phyloP scores from a whole-genome alignment of 1,139 yeast genomes.

The Protomyces inouyei region DNA sequence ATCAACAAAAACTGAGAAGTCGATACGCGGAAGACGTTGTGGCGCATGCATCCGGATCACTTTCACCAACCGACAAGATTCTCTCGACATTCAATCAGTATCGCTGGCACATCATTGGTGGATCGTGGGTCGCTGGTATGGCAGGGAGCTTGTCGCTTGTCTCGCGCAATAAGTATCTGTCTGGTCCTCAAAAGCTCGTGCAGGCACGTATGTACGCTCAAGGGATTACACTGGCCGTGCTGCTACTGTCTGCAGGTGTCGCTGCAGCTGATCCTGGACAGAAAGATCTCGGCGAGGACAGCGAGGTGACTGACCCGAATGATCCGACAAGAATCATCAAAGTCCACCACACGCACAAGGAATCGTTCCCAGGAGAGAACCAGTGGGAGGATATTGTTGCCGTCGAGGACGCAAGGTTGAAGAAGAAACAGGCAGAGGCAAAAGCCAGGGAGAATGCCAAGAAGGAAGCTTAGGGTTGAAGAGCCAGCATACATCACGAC shows the following conservation, averaged over 20 bases:
- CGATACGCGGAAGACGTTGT: slow-evolving; percentile 7
- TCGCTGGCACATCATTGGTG: slow-evolving; percentile 71
- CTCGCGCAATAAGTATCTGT: slow-evolving; percentile 70
- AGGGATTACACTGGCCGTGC: slow-evolving; percentile 40
- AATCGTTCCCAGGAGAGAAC: slow-evolving; percentile 27
- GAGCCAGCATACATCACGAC: not conserved
- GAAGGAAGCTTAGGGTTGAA: too few species aligned
- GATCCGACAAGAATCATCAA: slow-evolving; percentile 8
- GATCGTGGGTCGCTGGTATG: slow-evolving; percentile 81
- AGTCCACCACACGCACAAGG: slow-evolving; percentile 19
- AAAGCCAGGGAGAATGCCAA: not conserved
- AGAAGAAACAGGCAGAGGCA: not conserved
- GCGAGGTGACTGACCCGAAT: slow-evolving; percentile 23
- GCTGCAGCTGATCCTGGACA: slow-evolving; percentile 20
- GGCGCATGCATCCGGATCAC: slow-evolving; percentile 4
- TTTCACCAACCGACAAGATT: slow-evolving; percentile 9
- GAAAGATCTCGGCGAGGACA: slow-evolving; percentile 15
- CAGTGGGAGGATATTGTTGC: slow-evolving; percentile 21
- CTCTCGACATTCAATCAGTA: slow-evolving; percentile 40
- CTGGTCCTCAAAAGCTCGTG: slow-evolving; percentile 77
- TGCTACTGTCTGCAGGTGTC: slow-evolving; percentile 60
- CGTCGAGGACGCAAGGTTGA: not conserved
- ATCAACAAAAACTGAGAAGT: slow-evolving; percentile 10
- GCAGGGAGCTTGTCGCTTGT: slow-evolving; percentile 77
- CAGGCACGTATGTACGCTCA: slow-evolving; percentile 96